Percentiles rank a stretch among this genome's conserved stretches.
Conservation (phyloP, 495 filamentous ascomycete species). For the Immersiella caudata region DNA sequence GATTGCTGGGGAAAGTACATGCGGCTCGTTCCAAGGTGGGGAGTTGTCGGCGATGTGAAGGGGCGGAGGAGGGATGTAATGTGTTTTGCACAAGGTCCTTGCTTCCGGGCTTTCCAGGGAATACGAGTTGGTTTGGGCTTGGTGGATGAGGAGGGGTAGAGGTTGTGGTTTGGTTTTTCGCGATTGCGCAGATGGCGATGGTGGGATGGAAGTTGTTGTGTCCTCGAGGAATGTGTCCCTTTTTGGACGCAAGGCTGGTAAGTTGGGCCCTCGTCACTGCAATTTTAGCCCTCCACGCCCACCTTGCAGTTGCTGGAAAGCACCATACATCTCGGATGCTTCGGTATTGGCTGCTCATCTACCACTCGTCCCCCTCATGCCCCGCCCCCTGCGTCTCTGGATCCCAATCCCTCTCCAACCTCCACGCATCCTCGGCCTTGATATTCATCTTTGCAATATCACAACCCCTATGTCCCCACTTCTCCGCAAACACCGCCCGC, state of each 20-base stretch:
- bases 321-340: too few relatives aligned
- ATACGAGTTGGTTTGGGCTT: neutral
- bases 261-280: too few relatives aligned
- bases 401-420: slow-evolving; percentile 44
- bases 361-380: slow-evolving; percentile 22
- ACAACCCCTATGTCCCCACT: slow-evolving; percentile 25
- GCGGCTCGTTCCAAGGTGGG: neutral
- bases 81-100: neutral
- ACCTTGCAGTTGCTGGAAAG: too few relatives aligned
- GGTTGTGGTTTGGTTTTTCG: neutral
- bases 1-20: neutral
- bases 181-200: neutral
- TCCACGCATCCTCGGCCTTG: slow-evolving; percentile 41
- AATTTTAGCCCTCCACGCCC: too few relatives aligned
- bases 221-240: neutral
- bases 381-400: slow-evolving; percentile 26
- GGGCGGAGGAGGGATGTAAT: neutral
- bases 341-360: neutral
- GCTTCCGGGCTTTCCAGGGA: neutral
- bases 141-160: neutral
- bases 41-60: neutral
- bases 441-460: slow-evolving; percentile 33
- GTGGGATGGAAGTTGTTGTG: neutral
- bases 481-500: slow-evolving; percentile 19
- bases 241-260: neutral